Conservation (phyloP, 2,329 filamentous ascomycete species). For the Aspergillus vadensis region DNA sequence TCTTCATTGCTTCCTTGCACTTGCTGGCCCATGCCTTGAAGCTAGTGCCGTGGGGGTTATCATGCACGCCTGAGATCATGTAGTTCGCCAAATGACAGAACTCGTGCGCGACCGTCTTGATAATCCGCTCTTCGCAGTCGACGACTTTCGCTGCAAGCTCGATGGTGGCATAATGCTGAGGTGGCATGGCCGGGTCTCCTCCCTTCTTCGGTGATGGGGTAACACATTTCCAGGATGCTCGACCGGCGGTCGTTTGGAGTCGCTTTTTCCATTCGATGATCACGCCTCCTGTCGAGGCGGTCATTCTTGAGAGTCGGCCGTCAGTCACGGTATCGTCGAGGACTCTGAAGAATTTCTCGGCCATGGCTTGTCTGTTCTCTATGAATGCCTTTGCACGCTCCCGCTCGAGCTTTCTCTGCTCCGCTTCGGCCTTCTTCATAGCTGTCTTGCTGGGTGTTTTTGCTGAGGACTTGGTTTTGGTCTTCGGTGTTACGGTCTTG, state of each 20-base stretch:
- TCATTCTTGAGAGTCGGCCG: constrained; percentile 52
- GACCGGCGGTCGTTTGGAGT: constrained; percentile 62
- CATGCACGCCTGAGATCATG: constrained; percentile 75
- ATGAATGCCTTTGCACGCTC: constrained; percentile 55
- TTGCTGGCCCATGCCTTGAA: constrained; percentile 71
- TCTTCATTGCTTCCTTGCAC: constrained; percentile 39
- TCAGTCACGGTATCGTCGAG: constrained; percentile 57
- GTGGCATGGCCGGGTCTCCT: constrained; percentile 8
- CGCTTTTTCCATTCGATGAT: constrained; percentile 64
- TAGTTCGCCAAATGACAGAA: constrained; percentile 94
- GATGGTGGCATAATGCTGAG: constrained; percentile 69
- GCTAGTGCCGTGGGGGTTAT: constrained; percentile 77
- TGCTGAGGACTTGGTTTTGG: constrained; percentile 11
- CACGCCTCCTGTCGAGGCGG: constrained; percentile 58
- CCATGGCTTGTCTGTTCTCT: constrained; percentile 54
- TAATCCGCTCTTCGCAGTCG: constrained; percentile 70
- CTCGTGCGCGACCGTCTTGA: constrained; percentile 94
- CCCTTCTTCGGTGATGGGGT: constrained; percentile 13
- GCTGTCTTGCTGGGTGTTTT: constrained; percentile 41
- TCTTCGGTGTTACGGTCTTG: not conserved
- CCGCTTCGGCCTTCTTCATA: constrained; percentile 41
- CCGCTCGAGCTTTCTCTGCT: constrained; percentile 37
- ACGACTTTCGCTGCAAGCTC: constrained; percentile 90
- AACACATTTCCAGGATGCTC: constrained; percentile 65
- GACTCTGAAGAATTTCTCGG: constrained; percentile 56